Conservation (phyloP, 345 rosid species). For the Arabidopsis thaliana region DNA sequence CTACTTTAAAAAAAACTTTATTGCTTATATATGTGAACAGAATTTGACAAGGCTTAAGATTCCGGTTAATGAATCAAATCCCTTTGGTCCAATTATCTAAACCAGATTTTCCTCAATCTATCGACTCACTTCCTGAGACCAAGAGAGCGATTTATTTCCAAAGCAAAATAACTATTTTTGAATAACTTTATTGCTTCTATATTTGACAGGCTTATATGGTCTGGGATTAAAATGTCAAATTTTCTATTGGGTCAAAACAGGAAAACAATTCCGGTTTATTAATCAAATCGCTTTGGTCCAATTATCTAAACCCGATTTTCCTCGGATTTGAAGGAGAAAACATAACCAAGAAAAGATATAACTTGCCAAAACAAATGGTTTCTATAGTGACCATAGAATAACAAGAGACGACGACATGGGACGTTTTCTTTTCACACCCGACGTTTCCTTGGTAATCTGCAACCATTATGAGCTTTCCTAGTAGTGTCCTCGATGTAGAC, state of each 20-base stretch:
- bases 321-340: neutral
- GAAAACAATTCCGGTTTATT: constrained; percentile 1
- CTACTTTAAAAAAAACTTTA: too few species aligned
- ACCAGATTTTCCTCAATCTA: too few species aligned
- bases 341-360: constrained; percentile 29
- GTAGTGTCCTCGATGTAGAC: constrained; percentile 84
- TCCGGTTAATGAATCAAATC: constrained; percentile 21
- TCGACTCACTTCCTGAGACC: too few species aligned
- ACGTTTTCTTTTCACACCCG: constrained; percentile 49
- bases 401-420: constrained; percentile 10
- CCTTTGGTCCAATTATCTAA: neutral
- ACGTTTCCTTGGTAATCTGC: constrained; percentile 82
- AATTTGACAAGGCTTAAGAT: too few species aligned
- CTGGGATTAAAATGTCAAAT: too few species aligned
- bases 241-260: too few species aligned
- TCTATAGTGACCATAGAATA: neutral
- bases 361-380: constrained; percentile 11
- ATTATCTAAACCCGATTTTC: neutral
- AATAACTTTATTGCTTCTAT: too few species aligned
- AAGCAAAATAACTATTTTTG: too few species aligned
- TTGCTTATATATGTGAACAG: neutral
- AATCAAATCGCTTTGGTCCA: constrained; percentile 2
- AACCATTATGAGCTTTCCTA: constrained; percentile 85
- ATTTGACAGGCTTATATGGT: too few species aligned
- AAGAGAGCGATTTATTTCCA: too few species aligned